Evolutionary conservation across 2,329 filamentous ascomycete species (phyloP).

Genomic region (Cyclaneusma minus): DNA sequence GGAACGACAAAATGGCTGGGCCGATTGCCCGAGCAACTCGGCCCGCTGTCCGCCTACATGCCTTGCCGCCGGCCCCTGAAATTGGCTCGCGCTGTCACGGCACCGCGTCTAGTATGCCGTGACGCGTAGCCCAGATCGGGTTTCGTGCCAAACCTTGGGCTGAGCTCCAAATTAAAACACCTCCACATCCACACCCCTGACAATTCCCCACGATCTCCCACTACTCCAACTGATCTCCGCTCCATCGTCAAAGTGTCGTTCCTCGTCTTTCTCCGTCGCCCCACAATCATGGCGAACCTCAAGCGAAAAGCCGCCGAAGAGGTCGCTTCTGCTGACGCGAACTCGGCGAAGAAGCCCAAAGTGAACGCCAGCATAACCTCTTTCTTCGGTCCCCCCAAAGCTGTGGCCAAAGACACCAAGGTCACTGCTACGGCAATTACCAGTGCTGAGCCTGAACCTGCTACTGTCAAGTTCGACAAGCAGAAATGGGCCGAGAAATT

Average conservation of each 20-base stretch:
- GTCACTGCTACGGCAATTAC: slow-evolving; percentile 15
- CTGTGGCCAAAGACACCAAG: slow-evolving; percentile 23
- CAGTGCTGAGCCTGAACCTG: slow-evolving; percentile 12
- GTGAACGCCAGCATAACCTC: slow-evolving; percentile 69
- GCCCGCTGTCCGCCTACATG: too few species aligned
- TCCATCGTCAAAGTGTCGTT: slow-evolving; percentile 10
- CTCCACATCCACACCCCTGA: too few species aligned
- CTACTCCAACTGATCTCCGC: too few species aligned
- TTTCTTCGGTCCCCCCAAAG: slow-evolving; percentile 60
- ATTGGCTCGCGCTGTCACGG: too few species aligned
- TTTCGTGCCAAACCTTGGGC: too few species aligned
- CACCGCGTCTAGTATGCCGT: too few species aligned
- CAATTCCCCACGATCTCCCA: too few species aligned
- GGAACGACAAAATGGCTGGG: too few species aligned
- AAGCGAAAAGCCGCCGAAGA: slow-evolving; percentile 52
- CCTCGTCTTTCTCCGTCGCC: slow-evolving; percentile 5
- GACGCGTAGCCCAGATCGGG: too few species aligned
- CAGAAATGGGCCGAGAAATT: slow-evolving; percentile 73
- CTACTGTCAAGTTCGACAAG: slow-evolving; percentile 60
- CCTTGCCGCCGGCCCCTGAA: too few species aligned
- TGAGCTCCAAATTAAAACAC: too few species aligned
- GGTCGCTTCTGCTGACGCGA: slow-evolving; percentile 28
- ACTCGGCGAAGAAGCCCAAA: slow-evolving; percentile 64
- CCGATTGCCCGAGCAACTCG: too few species aligned
- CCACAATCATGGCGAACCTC: slow-evolving; percentile 21